phyloP scores from a whole-genome alignment of 805 yeast species.

The Metschnikowia aberdeeniae region DNA sequence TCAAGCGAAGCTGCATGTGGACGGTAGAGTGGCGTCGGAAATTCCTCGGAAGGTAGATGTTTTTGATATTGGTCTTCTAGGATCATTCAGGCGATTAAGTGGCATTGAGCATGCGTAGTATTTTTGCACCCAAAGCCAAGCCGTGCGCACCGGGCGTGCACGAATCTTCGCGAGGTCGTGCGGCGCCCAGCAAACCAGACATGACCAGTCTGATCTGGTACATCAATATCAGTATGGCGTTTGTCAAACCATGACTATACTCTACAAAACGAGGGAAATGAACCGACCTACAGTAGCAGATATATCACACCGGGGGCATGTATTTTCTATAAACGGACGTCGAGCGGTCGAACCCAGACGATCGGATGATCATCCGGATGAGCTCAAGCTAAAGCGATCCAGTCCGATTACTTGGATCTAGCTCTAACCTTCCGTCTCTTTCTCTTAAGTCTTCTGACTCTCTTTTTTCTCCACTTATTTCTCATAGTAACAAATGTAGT shows the following conservation, averaged over 20 bases:
- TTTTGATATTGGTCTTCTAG: neutral
- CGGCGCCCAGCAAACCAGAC: no score
- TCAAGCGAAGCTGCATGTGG: neutral
- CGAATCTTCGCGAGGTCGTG: no score
- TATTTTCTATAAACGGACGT: slow-evolving; percentile 20
- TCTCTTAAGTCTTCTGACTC: slow-evolving; percentile 99
- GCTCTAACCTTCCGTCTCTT: slow-evolving; percentile 99
- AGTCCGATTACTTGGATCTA: slow-evolving; percentile 91
- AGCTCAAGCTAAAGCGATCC: slow-evolving; percentile 15
- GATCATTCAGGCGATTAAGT: neutral
- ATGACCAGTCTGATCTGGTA: no score
- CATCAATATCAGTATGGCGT: no score
- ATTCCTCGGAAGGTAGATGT: neutral
- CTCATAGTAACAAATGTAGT: slow-evolving; percentile 56
- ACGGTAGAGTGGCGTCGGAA: neutral
- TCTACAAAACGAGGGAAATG: no score
- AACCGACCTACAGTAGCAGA: neutral
- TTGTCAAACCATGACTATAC: no score
- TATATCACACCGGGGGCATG: slow-evolving; percentile 18
- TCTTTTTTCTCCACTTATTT: slow-evolving; percentile 99
- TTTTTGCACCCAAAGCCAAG: slow-evolving; percentile 2
- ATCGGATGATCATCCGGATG: slow-evolving; percentile 4
- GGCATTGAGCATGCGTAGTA: neutral
- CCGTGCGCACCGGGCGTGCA: no score
- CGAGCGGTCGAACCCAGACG: slow-evolving; percentile 5